Percentiles rank a stretch among this genome's conserved stretches.
phyloP scores from a whole-genome alignment of 495 filamentous ascomycete species.

The Astrothelium subdiscretum region DNA sequence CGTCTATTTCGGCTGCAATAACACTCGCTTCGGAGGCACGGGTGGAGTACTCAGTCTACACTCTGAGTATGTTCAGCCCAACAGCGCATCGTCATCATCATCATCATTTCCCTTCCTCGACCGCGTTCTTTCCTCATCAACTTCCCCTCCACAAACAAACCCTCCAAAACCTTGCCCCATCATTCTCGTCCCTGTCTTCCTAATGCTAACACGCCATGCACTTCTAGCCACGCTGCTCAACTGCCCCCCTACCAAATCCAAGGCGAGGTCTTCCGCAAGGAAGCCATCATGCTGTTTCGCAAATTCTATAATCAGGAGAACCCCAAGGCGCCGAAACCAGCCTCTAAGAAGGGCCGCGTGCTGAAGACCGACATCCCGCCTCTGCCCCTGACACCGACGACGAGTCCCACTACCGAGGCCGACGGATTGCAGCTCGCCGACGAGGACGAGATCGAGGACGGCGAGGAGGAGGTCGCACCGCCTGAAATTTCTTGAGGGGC shows the following conservation, averaged over 20 bases:
- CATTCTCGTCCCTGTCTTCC: no score
- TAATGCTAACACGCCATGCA: neutral
- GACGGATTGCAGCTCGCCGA: no score
- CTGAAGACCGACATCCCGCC: slow-evolving; percentile 41
- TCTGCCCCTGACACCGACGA: slow-evolving; percentile 6
- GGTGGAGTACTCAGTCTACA: slow-evolving; percentile 84
- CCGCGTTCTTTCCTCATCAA: no score
- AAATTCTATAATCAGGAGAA: slow-evolving; percentile 98
- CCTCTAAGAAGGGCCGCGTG: slow-evolving; percentile 40
- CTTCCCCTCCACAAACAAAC: no score
- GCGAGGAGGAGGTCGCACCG: no score
- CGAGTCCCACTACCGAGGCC: no score
- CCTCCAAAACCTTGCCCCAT: no score
- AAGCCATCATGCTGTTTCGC: slow-evolving; percentile 80
- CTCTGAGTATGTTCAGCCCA: slow-evolving; percentile 43
- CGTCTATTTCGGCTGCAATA: slow-evolving; percentile 89
- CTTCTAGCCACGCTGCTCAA: slow-evolving; percentile 43
- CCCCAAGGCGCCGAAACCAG: slow-evolving; percentile 59
- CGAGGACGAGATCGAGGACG: no score
- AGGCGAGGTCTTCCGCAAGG: slow-evolving; percentile 73
- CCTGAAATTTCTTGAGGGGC: no score
- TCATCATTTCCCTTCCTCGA: neutral
- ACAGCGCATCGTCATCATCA: neutral
- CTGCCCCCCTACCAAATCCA: slow-evolving; percentile 62
- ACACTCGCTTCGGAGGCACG: slow-evolving; percentile 92